Conservation (phyloP, 2,329 filamentous ascomycete species). For the Fusarium coicis region DNA sequence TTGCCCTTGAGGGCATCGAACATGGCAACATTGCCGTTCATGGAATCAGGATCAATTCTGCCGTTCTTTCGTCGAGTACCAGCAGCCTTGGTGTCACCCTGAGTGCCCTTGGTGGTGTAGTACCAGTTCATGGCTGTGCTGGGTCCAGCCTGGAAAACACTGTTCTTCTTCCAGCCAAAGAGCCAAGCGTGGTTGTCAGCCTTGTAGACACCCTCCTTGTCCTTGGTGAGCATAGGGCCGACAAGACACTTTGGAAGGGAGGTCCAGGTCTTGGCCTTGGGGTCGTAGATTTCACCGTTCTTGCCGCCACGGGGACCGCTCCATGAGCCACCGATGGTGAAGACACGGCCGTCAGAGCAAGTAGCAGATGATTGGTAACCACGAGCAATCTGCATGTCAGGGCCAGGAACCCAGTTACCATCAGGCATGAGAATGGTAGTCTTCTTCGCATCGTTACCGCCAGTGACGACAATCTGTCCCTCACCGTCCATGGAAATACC, state of each 20-base stretch:
- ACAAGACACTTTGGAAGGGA: slow-evolving; percentile 51
- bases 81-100: slow-evolving; percentile 40
- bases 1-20: slow-evolving; percentile 68
- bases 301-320: slow-evolving; percentile 28
- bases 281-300: slow-evolving; percentile 37
- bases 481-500: slow-evolving; percentile 62
- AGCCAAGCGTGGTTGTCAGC: slow-evolving; percentile 47
- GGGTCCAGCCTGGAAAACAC: slow-evolving; percentile 65
- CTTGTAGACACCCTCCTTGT: slow-evolving; percentile 55
- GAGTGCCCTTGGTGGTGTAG: slow-evolving; percentile 46
- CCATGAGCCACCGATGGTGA: slow-evolving; percentile 38
- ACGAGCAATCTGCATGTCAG: slow-evolving; percentile 32
- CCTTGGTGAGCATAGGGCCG: slow-evolving; percentile 59
- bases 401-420: slow-evolving; percentile 25
- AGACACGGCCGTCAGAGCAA: slow-evolving; percentile 30
- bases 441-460: slow-evolving; percentile 60
- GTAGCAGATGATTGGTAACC: slow-evolving; percentile 35
- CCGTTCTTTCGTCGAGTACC: slow-evolving; percentile 45
- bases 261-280: slow-evolving; percentile 21
- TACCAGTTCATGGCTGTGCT: slow-evolving; percentile 67
- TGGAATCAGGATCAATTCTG: slow-evolving; percentile 57
- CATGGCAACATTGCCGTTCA: slow-evolving; percentile 68
- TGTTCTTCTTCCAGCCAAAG: slow-evolving; percentile 55
- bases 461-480: slow-evolving; percentile 64
- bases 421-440: slow-evolving; percentile 58